Evolutionary conservation across 1,139 yeast species (phyloP).

Genomic region (Hyphopichia buzzinii): DNA sequence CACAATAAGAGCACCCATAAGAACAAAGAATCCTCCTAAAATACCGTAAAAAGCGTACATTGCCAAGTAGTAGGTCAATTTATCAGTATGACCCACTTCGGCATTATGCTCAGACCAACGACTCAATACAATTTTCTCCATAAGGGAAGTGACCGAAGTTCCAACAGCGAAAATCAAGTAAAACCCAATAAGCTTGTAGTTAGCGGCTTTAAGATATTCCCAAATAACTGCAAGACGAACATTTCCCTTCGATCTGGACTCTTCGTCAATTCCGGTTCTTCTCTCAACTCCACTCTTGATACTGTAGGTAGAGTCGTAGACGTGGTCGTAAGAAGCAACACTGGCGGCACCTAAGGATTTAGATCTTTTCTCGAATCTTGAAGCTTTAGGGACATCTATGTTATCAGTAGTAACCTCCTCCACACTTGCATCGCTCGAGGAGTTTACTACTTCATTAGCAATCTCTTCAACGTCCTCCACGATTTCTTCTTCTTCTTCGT

Average conservation of each 20-base stretch:
- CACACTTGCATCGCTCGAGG: not conserved
- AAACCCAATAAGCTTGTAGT: conserved; percentile 19
- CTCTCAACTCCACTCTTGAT: conserved; percentile 7
- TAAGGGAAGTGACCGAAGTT: conserved; percentile 16
- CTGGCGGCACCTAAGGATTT: conserved; percentile 9
- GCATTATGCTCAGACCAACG: conserved; percentile 27
- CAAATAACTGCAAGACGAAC: conserved; percentile 21
- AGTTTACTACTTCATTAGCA: not conserved
- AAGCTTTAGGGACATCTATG: not conserved
- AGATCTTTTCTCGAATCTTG: not conserved
- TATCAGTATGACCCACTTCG: conserved; percentile 17
- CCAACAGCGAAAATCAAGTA: conserved; percentile 18
- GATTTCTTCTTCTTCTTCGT: conserved; percentile 6
- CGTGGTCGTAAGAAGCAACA: conserved; percentile 16
- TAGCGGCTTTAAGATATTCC: conserved; percentile 27
- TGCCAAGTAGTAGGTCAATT: conserved; percentile 17
- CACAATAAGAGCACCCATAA: conserved; percentile 20
- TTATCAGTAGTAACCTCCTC: not conserved
- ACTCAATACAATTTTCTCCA: conserved; percentile 23
- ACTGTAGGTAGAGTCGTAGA: conserved; percentile 12
- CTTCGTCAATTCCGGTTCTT: conserved; percentile 20
- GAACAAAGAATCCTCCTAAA: conserved; percentile 20
- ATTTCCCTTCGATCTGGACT: conserved; percentile 21
- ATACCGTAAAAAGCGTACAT: conserved; percentile 21
- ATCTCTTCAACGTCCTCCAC: not conserved